Percentiles rank a stretch among this genome's conserved stretches.
Evolutionary conservation across 176 grass and related monocot genomes (phyloP).

Genomic region (Areca catechu): DNA sequence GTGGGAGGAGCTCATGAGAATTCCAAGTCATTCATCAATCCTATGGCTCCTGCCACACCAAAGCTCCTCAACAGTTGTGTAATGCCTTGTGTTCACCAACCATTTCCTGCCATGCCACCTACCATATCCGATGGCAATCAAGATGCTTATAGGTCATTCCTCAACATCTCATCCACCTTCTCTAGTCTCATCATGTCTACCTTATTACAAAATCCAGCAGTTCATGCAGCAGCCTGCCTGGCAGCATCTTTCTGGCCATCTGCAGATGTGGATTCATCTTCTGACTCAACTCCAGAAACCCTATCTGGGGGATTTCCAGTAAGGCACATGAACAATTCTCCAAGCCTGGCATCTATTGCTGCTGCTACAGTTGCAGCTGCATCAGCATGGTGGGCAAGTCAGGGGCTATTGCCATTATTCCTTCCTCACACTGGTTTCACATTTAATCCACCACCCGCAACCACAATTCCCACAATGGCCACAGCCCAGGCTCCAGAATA

Average conservation of each 20-base stretch:
- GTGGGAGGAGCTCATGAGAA: slow-evolving; percentile 21
- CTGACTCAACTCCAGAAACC: slow-evolving; percentile 38
- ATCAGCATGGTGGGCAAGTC: slow-evolving; percentile 88
- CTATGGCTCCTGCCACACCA: slow-evolving; percentile 26
- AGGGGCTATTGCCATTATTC: slow-evolving; percentile 82
- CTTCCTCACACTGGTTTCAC: slow-evolving; percentile 28
- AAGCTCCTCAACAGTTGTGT: slow-evolving; percentile 23
- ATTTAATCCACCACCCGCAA: slow-evolving; percentile 31
- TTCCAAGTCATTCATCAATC: slow-evolving; percentile 26
- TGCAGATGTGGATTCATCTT: slow-evolving; percentile 22
- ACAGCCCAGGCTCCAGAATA: slow-evolving; percentile 22
- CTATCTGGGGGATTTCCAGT: slow-evolving; percentile 30
- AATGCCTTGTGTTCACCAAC: slow-evolving; percentile 31
- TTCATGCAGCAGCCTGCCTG: slow-evolving; percentile 63
- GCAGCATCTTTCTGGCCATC: slow-evolving; percentile 80
- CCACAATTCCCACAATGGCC: slow-evolving; percentile 23
- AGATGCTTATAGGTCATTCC: slow-evolving; percentile 58
- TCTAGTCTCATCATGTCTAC: slow-evolving; percentile 74
- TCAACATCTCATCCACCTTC: slow-evolving; percentile 62
- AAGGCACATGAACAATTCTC: slow-evolving; percentile 30
- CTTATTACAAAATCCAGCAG: slow-evolving; percentile 70
- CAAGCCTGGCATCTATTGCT: slow-evolving; percentile 56
- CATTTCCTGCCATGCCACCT: slow-evolving; percentile 38
- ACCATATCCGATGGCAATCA: slow-evolving; percentile 42
- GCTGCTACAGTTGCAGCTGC: slow-evolving; percentile 82